Conservation (phyloP, 805 yeast genomes). For the Jamesozyma lodderae region DNA sequence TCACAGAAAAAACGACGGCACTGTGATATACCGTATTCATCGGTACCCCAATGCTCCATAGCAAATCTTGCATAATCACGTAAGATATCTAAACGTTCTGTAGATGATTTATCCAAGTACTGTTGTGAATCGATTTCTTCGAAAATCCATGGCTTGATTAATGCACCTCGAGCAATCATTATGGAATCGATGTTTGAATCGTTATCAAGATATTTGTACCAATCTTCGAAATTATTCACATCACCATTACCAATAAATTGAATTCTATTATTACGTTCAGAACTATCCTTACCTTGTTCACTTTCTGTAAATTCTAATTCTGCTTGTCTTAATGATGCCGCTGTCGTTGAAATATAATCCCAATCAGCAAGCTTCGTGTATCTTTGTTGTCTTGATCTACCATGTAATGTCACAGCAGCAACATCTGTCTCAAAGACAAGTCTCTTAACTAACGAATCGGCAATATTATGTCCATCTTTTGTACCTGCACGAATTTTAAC, state of each 20-base stretch:
- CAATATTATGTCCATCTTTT: slow-evolving; percentile 76
- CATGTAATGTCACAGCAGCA: slow-evolving; percentile 89
- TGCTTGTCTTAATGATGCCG: slow-evolving; percentile 52
- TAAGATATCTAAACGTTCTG: slow-evolving; percentile 75
- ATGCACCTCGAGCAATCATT: slow-evolving; percentile 96
- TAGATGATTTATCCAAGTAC: slow-evolving; percentile 81
- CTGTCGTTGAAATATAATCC: slow-evolving; percentile 76
- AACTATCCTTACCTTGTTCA: slow-evolving; percentile 56
- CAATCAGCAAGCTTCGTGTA: slow-evolving; percentile 89
- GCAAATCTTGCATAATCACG: slow-evolving; percentile 68
- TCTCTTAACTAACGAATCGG: slow-evolving; percentile 64
- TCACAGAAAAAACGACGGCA: slow-evolving; percentile 91
- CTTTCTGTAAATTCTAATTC: slow-evolving; percentile 48
- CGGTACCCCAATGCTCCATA: slow-evolving; percentile 95
- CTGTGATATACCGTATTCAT: slow-evolving; percentile 82
- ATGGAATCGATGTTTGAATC: slow-evolving; percentile 77
- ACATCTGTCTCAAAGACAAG: slow-evolving; percentile 71
- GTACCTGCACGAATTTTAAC: slow-evolving; percentile 91
- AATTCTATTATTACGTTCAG: slow-evolving; percentile 48
- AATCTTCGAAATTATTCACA: slow-evolving; percentile 75
- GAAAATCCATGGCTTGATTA: slow-evolving; percentile 97
- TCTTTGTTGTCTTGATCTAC: slow-evolving; percentile 93
- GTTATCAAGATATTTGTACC: slow-evolving; percentile 56
- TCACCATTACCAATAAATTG: slow-evolving; percentile 95
- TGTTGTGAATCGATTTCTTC: slow-evolving; percentile 90